phyloP scores from a whole-genome alignment of 2,329 filamentous ascomycete genomes.

The Fusarium subglutinans region DNA sequence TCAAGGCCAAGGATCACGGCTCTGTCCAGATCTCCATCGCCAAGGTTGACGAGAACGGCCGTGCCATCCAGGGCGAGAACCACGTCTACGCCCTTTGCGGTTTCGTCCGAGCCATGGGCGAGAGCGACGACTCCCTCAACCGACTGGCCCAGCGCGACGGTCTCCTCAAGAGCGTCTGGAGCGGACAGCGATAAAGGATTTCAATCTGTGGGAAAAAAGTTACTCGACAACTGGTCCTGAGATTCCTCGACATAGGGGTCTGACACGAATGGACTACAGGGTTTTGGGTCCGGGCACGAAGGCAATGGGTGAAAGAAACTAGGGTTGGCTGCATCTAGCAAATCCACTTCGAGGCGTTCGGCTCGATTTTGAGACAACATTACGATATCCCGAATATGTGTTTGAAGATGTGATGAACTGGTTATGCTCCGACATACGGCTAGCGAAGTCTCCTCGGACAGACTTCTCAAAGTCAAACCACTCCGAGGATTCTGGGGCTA shows the following conservation, averaged over 20 bases:
- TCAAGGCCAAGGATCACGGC: conserved; percentile 99
- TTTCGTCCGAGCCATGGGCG: conserved; percentile 97
- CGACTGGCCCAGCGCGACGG: conserved; percentile 94
- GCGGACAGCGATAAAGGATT: conserved; percentile 68
- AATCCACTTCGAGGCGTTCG: conserved; percentile 59
- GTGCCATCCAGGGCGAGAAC: conserved; percentile 92
- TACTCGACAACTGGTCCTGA: conserved; percentile 40
- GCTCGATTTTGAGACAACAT: conserved; percentile 56
- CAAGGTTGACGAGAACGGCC: conserved; percentile 99
- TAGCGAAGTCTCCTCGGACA: conserved; percentile 65
- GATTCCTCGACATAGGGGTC: conserved; percentile 39
- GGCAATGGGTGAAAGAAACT: conserved; percentile 51
- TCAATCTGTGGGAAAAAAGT: conserved; percentile 31
- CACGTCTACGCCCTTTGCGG: conserved; percentile 97
- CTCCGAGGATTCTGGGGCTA: conserved; percentile 66
- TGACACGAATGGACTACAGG: conserved; percentile 41
- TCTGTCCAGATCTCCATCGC: conserved; percentile 96
- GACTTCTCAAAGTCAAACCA: conserved; percentile 45
- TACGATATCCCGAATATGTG: conserved; percentile 41
- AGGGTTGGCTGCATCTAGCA: conserved; percentile 57
- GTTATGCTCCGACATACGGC: conserved; percentile 54
- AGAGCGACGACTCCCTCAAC: conserved; percentile 97
- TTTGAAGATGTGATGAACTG: conserved; percentile 44
- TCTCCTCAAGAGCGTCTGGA: conserved; percentile 97
- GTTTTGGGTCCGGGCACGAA: conserved; percentile 50